Base-by-base conservation (phyloP, 2,329 filamentous ascomycete species). In the Echinosphaeria canescens region DNA sequence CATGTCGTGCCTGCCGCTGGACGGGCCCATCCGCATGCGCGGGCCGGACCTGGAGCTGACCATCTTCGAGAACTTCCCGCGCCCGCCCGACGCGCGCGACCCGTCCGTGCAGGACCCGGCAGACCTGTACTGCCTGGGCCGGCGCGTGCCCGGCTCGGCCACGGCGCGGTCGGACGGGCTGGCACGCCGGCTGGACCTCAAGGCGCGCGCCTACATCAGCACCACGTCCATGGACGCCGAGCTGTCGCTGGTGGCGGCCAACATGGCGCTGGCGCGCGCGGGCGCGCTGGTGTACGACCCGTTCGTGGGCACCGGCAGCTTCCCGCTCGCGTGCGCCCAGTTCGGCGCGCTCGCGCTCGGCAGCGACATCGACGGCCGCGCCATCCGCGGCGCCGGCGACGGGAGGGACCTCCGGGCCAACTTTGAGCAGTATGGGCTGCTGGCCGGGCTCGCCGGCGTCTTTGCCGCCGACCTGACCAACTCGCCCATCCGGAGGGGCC, bases 221-320 rank as follows among this genome's bases (percentile, higher is more conserved):
- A 95, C 85, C 1, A 98, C 88, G 0, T 88, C 79, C 24, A 95
- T 98, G 88, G 88, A 98, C 44, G 78, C 85, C 0, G 88, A 95
- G 46, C 59, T 98, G 23, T 79, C 82, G 10, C 61, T 98, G 1
- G 56, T 98, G 13, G 93, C 84, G 1, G 88, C 85, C 2, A 98
- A 95, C 42, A 70, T 98, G 37, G 79, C 80, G 1, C 65, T 79
- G 10, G 82, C 82, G 0, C 72, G 56, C 0, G 76, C 82, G 0
- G 85, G 81, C 0, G 90, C 79, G 42, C 44, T 95, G 3, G 79
- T 91, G 39, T 93, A 85, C 41, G 88, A 98, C 38, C 88, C 88
- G 0, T 98, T 98, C 42, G 82, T 88, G 31, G 88, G 88, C 4
- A 95, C 88, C 0, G 88, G 85, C 5, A 85, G 81, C 28, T 95